phyloP scores from a whole-genome alignment of 2,329 filamentous ascomycete genomes.

The Diatrype stigma region DNA sequence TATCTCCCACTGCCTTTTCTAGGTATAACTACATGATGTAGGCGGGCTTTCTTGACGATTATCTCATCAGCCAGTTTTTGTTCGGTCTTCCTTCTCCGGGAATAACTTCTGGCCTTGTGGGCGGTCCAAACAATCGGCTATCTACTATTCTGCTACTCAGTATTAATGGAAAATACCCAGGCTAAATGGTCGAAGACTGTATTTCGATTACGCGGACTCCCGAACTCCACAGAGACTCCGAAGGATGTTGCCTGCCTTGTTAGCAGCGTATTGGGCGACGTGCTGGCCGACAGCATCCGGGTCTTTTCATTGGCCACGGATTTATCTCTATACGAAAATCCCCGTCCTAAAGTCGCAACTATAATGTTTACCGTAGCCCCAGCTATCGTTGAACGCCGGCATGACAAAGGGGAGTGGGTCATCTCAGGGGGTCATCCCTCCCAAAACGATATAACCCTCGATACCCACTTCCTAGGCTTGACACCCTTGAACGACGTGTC shows the following conservation, averaged over 20 bases:
- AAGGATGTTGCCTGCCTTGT: constrained; percentile 3
- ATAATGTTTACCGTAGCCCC: constrained; percentile 12
- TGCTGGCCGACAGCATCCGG: constrained; percentile 6
- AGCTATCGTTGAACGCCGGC: neutral
- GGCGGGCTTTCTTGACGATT: no score
- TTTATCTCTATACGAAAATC: constrained; percentile 3
- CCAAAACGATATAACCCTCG: constrained; percentile 10
- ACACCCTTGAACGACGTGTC: constrained; percentile 16
- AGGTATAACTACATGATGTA: neutral
- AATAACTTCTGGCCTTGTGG: neutral
- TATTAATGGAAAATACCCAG: neutral
- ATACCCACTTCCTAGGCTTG: constrained; percentile 19
- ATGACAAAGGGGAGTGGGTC: constrained; percentile 1
- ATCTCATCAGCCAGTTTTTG: no score
- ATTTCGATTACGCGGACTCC: constrained; percentile 8
- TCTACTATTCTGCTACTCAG: neutral
- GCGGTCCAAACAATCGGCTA: neutral
- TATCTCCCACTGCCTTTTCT: neutral
- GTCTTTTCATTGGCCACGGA: constrained; percentile 13
- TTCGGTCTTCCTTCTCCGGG: neutral
- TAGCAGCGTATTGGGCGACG: constrained; percentile 7
- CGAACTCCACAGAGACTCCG: neutral
- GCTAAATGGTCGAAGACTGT: neutral
- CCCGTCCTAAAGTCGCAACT: constrained; percentile 14
- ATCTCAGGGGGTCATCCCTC: neutral